Percentiles rank a stretch among this genome's conserved stretches.
These are phyloP conservation scores for Microthyrium microscopicum DNA, from an alignment of 2,329 filamentous ascomycete genomes.

Conservation along the genomic window DNA sequence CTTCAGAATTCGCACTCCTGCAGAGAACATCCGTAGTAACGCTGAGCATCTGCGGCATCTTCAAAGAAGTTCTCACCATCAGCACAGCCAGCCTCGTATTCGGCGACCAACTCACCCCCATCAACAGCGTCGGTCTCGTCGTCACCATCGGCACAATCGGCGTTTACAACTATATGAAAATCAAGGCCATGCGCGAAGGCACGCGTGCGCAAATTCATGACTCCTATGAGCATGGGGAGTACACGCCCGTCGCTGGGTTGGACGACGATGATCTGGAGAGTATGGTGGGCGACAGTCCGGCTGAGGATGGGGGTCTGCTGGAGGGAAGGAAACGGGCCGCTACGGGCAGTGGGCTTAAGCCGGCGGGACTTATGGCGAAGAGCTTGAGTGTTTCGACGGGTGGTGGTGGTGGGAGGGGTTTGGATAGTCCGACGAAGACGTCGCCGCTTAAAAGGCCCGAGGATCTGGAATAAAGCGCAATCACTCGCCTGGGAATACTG, in stretches of 20 bases:
- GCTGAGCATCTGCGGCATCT: conserved; percentile 89
- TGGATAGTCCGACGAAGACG: conserved; percentile 16
- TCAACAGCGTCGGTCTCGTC: conserved; percentile 78
- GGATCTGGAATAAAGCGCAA: conserved; percentile 25
- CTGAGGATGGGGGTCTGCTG: conserved; percentile 4
- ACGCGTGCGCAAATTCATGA: conserved; percentile 36
- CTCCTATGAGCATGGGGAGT: conserved; percentile 18
- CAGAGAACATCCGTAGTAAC: conserved; percentile 94
- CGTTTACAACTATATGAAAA: conserved; percentile 90
- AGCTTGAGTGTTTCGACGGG: conserved; percentile 21
- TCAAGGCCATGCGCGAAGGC: conserved; percentile 70
- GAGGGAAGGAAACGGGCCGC: background rate
- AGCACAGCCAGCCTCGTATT: conserved; percentile 75
- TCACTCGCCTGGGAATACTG: too few species aligned
- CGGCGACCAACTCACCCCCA: conserved; percentile 66
- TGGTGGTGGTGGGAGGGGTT: conserved; percentile 9
- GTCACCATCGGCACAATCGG: conserved; percentile 77
- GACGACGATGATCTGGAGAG: conserved; percentile 9
- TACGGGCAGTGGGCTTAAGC: background rate
- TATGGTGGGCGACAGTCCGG: conserved; percentile 7
- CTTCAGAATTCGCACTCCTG: conserved; percentile 85
- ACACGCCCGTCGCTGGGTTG: conserved; percentile 17
- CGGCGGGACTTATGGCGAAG: conserved; percentile 18
- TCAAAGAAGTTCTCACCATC: conserved; percentile 97
- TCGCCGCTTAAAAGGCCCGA: conserved; percentile 30